A percentile compares a stretch with the other conserved stretches of the same genome.
Evolutionary conservation across 805 yeast genomes (phyloP).

Genomic region (Candida morakotiae): DNA sequence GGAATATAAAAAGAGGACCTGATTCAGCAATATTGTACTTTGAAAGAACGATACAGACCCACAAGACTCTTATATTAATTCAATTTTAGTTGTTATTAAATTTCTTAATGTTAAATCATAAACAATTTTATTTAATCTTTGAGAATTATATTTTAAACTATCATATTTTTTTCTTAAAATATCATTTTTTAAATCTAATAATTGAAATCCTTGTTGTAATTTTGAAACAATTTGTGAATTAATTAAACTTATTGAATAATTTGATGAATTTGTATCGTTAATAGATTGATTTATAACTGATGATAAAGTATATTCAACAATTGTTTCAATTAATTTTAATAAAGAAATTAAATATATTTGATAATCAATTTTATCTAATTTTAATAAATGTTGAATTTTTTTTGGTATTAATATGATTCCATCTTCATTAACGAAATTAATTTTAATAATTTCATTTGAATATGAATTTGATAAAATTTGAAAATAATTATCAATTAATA

Average conservation of each 20-base stretch:
- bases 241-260: slow-evolving; percentile 16
- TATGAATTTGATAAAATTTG: slow-evolving; percentile 12
- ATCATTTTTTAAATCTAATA: slow-evolving; percentile 27
- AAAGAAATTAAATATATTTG: slow-evolving; percentile 18
- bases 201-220: slow-evolving; percentile 23
- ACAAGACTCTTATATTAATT: slow-evolving; percentile 2
- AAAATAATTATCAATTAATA: slow-evolving; percentile 17
- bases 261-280: slow-evolving; percentile 5
- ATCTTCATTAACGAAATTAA: slow-evolving; percentile 8
- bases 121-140: slow-evolving; percentile 22
- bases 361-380: slow-evolving; percentile 13
- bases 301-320: slow-evolving; percentile 23
- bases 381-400: slow-evolving; percentile 10
- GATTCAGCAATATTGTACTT: too few species aligned
- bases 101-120: slow-evolving; percentile 21
- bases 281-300: slow-evolving; percentile 18
- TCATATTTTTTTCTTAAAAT: slow-evolving; percentile 22
- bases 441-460: slow-evolving; percentile 3
- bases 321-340: slow-evolving; percentile 17
- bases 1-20: too few species aligned
- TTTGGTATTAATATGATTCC: slow-evolving; percentile 20
- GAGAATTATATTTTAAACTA: slow-evolving; percentile 24
- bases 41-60: too few species aligned
- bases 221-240: slow-evolving; percentile 19
- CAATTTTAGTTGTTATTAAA: slow-evolving; percentile 12